Conservation (phyloP, 1,139 yeast species). For the Candida gigantensis region DNA sequence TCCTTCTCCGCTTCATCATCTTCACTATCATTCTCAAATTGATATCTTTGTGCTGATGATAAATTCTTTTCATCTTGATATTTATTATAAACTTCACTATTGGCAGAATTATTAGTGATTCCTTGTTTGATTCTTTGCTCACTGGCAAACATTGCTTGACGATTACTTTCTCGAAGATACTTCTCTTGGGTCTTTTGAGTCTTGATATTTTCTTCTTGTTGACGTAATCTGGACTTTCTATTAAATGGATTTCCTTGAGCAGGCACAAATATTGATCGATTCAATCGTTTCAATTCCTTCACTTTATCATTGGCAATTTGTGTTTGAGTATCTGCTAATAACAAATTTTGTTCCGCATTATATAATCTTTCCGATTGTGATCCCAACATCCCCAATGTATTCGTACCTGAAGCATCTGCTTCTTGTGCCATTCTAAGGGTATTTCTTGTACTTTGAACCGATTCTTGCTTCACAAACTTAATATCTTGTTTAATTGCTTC, state of each 20-base stretch:
- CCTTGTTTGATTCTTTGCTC: slow-evolving; percentile 49
- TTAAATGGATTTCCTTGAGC: slow-evolving; percentile 86
- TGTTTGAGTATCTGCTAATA: slow-evolving; percentile 80
- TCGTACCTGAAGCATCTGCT: slow-evolving; percentile 88
- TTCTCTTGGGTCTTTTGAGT: slow-evolving; percentile 66
- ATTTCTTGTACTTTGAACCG: slow-evolving; percentile 82
- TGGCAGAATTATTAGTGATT: slow-evolving; percentile 39
- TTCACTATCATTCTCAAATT: slow-evolving; percentile 55
- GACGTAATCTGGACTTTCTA: slow-evolving; percentile 72
- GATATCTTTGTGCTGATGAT: slow-evolving; percentile 48
- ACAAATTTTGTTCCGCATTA: slow-evolving; percentile 74
- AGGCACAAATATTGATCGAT: slow-evolving; percentile 81
- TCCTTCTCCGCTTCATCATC: slow-evolving; percentile 64
- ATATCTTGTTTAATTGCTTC: slow-evolving; percentile 86
- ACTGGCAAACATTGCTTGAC: slow-evolving; percentile 47
- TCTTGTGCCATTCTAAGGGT: slow-evolving; percentile 86
- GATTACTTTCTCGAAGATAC: slow-evolving; percentile 43
- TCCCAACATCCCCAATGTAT: slow-evolving; percentile 89
- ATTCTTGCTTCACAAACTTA: slow-evolving; percentile 82
- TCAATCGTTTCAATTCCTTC: slow-evolving; percentile 73
- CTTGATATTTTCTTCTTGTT: slow-evolving; percentile 71
- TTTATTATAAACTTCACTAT: slow-evolving; percentile 44
- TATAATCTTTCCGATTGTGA: slow-evolving; percentile 86
- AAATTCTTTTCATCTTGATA: slow-evolving; percentile 52
- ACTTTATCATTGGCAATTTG: slow-evolving; percentile 84